phyloP scores from a whole-genome alignment of 2,329 filamentous ascomycete species.

The Aplosporella prunicola region DNA sequence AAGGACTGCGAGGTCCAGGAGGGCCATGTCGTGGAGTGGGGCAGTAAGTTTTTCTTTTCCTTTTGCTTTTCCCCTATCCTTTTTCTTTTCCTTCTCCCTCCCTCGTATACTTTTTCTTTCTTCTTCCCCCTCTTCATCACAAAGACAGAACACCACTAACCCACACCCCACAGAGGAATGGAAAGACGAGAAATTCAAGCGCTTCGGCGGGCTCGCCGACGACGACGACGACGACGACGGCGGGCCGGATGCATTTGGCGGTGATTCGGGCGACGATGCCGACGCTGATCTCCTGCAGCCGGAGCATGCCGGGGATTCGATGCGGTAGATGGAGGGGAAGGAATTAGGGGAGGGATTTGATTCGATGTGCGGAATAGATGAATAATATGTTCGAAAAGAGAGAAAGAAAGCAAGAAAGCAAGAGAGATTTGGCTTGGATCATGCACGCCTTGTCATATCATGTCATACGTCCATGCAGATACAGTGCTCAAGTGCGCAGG shows the following conservation, averaged over 20 bases:
- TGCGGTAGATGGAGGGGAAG: too few relatives aligned
- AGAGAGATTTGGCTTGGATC: too few relatives aligned
- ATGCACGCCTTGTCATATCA: too few relatives aligned
- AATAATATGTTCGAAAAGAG: too few relatives aligned
- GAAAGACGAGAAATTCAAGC: constrained; percentile 55
- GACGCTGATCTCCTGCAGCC: neutral
- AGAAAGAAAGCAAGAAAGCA: too few relatives aligned
- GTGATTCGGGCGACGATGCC: constrained; percentile 1
- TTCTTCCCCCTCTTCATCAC: too few relatives aligned
- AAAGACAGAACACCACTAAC: too few relatives aligned
- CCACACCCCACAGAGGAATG: constrained; percentile 43
- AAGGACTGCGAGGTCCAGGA: constrained; percentile 91
- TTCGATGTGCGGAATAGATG: too few relatives aligned
- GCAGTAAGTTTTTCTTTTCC: constrained; percentile 36
- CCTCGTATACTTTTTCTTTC: constrained; percentile 10
- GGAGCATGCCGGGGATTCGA: constrained; percentile 2
- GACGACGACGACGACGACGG: constrained; percentile 26
- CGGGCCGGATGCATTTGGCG: constrained; percentile 4
- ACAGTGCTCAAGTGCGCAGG: too few relatives aligned
- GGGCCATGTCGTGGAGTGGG: constrained; percentile 69
- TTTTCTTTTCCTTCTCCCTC: neutral
- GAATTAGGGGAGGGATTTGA: too few relatives aligned
- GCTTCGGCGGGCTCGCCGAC: constrained; percentile 33
- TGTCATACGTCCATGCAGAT: too few relatives aligned
- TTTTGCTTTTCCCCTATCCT: neutral